Conservation (phyloP, 2,329 filamentous ascomycete genomes). For the Pyricularia pennisetigena region DNA sequence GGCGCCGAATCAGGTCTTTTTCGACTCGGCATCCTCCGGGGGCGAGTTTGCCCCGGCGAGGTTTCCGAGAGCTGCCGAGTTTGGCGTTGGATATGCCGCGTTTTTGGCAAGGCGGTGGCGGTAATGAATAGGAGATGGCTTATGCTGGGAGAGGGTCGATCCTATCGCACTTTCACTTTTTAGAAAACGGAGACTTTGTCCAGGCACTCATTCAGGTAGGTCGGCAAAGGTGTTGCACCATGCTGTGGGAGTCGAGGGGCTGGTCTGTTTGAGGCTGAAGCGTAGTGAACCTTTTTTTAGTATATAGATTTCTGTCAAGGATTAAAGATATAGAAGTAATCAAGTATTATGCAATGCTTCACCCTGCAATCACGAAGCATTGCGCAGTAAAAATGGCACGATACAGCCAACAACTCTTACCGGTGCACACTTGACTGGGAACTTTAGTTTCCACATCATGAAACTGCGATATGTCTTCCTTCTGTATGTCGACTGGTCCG, state of each 20-base stretch:
- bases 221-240: too few relatives aligned
- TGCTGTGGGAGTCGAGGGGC: too few relatives aligned
- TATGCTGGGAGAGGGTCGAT: too few relatives aligned
- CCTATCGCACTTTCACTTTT: too few relatives aligned
- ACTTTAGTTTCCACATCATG: not conserved
- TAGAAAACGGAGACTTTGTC: too few relatives aligned
- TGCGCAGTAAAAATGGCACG: not conserved
- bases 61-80: not conserved
- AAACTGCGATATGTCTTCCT: not conserved
- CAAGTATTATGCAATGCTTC: too few relatives aligned
- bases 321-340: too few relatives aligned
- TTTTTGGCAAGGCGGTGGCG: not conserved
- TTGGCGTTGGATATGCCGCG: not conserved
- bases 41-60: not conserved
- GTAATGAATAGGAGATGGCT: not conserved
- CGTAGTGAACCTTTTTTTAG: too few relatives aligned
- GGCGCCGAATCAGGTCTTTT: not conserved
- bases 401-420: not conserved
- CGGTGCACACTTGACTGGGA: not conserved
- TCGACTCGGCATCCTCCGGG: not conserved
- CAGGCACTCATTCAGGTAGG: too few relatives aligned
- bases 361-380: not conserved
- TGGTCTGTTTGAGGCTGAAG: too few relatives aligned
- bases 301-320: too few relatives aligned
- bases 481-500: not conserved